A percentile compares a stretch with the other conserved stretches of the same genome.
These are phyloP conservation scores for Calonectria montana DNA, from an alignment of 2,329 filamentous ascomycete species.

Conservation along the genomic window DNA sequence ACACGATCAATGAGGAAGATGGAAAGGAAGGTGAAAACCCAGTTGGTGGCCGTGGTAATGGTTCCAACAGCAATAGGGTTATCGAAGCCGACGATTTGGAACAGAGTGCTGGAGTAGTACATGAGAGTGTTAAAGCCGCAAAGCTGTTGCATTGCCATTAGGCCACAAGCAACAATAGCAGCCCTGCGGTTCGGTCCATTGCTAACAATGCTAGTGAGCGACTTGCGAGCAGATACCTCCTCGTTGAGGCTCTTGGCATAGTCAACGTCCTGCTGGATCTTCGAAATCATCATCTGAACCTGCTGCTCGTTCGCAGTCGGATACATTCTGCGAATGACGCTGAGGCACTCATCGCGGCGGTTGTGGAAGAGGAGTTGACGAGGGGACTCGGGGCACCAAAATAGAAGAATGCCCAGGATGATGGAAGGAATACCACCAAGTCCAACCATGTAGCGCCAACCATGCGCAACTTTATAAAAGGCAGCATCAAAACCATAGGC, in stretches of 20 bases:
- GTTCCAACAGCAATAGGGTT: conserved; percentile 57
- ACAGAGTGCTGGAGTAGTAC: conserved; percentile 37
- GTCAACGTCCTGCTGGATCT: conserved; percentile 25
- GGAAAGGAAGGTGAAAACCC: conserved; percentile 31
- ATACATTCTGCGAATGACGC: conserved; percentile 31
- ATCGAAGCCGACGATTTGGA: conserved; percentile 39
- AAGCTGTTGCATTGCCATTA: conserved; percentile 54
- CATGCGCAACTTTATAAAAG: conserved; percentile 46
- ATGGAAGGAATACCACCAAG: conserved; percentile 34
- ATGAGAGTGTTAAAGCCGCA: conserved; percentile 40
- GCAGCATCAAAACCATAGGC: conserved; percentile 45
- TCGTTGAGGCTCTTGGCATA: conserved; percentile 30
- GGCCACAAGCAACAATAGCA: conserved; percentile 53
- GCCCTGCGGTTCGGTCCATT: conserved; percentile 52
- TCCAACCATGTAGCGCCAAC: conserved; percentile 37
- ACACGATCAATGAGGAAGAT: conserved; percentile 33
- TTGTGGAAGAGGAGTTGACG: conserved; percentile 39
- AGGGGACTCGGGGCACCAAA: conserved; percentile 34
- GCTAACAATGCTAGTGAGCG: conserved; percentile 45
- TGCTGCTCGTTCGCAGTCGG: conserved; percentile 35
- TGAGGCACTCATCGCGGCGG: conserved; percentile 47
- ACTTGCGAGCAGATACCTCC: conserved; percentile 29
- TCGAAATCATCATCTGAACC: conserved; percentile 41
- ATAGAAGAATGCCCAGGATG: conserved; percentile 28
- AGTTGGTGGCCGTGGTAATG: conserved; percentile 39